A percentile compares a stretch with the other conserved stretches of the same genome.
Evolutionary conservation across 2,329 filamentous ascomycete genomes (phyloP).

Genomic region (Venturia effusa): DNA sequence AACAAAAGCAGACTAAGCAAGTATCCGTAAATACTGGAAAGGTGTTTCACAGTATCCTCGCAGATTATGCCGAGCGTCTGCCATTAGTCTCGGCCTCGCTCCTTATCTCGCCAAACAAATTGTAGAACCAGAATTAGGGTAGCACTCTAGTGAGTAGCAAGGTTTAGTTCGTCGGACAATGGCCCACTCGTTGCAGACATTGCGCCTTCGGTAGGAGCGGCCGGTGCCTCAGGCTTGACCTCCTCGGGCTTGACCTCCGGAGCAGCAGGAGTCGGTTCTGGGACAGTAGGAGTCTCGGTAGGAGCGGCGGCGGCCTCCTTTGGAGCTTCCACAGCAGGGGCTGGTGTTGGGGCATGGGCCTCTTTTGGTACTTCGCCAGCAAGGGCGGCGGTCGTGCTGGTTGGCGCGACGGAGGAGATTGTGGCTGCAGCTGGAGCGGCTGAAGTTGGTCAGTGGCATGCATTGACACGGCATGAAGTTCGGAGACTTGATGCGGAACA

Average conservation of each 20-base stretch:
- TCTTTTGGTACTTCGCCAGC: background rate
- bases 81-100: background rate
- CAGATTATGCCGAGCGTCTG: background rate
- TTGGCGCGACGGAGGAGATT: background rate
- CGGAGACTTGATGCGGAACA: background rate
- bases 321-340: background rate
- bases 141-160: background rate
- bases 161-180: background rate
- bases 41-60: background rate
- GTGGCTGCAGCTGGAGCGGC: background rate
- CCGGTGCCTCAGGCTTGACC: conserved; percentile 1
- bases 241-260: background rate
- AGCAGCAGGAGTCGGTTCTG: background rate
- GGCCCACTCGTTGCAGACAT: conserved; percentile 7
- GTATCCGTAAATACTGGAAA: background rate
- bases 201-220: background rate
- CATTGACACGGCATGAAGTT: background rate
- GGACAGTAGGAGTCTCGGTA: conserved; percentile 3
- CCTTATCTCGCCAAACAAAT: background rate
- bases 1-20: background rate
- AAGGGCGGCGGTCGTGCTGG: background rate
- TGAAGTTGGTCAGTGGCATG: background rate
- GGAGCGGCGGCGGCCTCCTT: background rate
- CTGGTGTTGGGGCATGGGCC: background rate
- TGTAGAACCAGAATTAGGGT: background rate